A percentile compares a stretch with the other conserved stretches of the same genome.
Conservation (phyloP, 441 rosid genomes). For the Isatis lusitanica region DNA sequence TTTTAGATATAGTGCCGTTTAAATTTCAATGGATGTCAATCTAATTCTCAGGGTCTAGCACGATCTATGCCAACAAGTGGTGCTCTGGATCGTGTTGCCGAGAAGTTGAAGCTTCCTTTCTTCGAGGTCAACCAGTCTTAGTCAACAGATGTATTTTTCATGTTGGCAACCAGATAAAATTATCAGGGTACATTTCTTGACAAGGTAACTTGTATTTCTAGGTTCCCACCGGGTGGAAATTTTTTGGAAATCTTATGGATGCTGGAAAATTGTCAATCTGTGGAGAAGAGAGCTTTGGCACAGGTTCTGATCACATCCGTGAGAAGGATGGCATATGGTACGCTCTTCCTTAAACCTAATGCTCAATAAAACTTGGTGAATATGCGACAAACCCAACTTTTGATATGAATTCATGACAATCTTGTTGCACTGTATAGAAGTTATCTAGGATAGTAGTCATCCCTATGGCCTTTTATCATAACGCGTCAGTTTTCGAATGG, state of each 20-base stretch:
- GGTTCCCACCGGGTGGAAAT: constrained; percentile 99
- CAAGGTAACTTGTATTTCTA: constrained; percentile 37
- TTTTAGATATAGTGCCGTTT: constrained; percentile 2
- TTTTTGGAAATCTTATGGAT: constrained; percentile 97
- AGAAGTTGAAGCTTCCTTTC: constrained; percentile 77
- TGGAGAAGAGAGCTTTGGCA: constrained; percentile 98
- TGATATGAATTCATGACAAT: constrained; percentile 7
- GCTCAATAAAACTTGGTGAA: constrained; percentile 1
- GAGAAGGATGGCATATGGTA: constrained; percentile 99
- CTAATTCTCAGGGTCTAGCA: constrained; percentile 74
- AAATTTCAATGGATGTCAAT: constrained; percentile 9
- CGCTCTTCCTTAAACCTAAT: constrained; percentile 26
- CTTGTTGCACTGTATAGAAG: background rate
- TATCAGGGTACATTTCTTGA: constrained; percentile 20
- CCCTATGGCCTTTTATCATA: background rate
- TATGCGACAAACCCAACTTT: background rate
- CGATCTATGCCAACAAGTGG: constrained; percentile 98
- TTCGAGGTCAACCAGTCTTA: constrained; percentile 63
- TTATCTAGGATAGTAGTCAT: background rate
- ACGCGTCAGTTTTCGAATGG: background rate
- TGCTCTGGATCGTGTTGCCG: constrained; percentile 93
- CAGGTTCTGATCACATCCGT: constrained; percentile 96
- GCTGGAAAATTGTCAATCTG: constrained; percentile 90
- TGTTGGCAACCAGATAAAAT: background rate
- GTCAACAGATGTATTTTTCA: constrained; percentile 7